Conservation (phyloP, 163 green algal genomes). For the Coccomyxa subellipsoidea region DNA sequence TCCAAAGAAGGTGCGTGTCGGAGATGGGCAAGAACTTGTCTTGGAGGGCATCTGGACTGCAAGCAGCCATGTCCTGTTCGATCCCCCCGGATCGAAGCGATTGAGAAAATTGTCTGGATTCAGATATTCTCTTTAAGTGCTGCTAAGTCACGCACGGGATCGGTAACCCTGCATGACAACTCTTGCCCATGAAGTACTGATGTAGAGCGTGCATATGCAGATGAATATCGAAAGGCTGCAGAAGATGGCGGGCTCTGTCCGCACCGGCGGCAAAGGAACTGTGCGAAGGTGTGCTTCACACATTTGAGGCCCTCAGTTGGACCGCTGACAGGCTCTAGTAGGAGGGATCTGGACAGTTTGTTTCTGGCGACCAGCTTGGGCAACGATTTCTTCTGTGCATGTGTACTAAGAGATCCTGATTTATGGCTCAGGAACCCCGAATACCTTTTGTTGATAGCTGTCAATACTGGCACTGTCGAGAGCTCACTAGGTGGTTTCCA, state of each 20-base stretch:
- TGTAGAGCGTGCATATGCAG: slow-evolving; percentile 13
- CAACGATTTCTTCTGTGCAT: no score
- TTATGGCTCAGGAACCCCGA: no score
- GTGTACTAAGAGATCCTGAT: no score
- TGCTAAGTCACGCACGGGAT: background rate
- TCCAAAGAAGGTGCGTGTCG: background rate
- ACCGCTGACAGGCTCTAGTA: background rate
- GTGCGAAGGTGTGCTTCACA: slow-evolving; percentile 70
- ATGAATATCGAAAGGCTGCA: slow-evolving; percentile 96
- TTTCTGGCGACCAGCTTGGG: no score
- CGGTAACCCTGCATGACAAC: background rate
- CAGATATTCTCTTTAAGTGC: background rate
- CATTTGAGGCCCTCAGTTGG: no score
- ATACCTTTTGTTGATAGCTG: no score
- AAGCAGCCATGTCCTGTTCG: background rate
- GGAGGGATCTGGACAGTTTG: background rate
- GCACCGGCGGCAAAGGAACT: slow-evolving; percentile 95
- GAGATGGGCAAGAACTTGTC: background rate
- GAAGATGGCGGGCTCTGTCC: slow-evolving; percentile 86
- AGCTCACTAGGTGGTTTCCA: background rate
- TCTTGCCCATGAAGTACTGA: background rate
- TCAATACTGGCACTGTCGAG: no score
- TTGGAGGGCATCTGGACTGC: background rate
- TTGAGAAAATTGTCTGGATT: background rate
- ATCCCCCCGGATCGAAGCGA: background rate